Evolutionary conservation across 163 green algal genomes (phyloP), one percentile per base, ranked within the genome.

Genomic region (Scenedesmus sp.): DNA sequence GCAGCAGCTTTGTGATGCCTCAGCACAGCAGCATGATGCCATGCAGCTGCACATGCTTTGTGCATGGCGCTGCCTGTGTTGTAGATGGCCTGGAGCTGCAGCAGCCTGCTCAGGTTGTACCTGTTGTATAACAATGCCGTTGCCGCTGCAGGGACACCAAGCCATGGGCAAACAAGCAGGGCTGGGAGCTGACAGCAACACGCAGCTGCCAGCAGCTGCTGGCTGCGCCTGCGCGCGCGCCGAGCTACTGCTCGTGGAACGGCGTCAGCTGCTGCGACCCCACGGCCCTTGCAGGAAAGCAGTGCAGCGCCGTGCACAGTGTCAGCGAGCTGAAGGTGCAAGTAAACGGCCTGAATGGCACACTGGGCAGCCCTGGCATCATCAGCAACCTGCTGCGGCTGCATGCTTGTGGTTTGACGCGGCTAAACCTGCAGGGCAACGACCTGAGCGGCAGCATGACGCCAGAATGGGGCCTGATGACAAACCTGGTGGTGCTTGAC

Each of bases 331-430:
- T 92, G 15, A 62, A 66, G 26, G 23, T 92, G 55, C 23, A 54
- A 34, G 90, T 92, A 1, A 90, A 92, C 77, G 64, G 16, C 15
- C 15, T 92, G 56, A 92, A 92, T 26, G 83, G 52, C 83, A 90
- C 52, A 23, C 34, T 90, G 7, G 23, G 7, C 12, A 62, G 82
- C 90, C 82, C 83, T 3, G 10, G n/a, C 2, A 3, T 92, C 18
- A 18, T 90, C 3, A 8, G 70, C 34, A 55, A 15, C 52, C 20
- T 92, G 26, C 16, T 64, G 56, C 70, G 82, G 73, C 83, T 92
- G 70, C 83, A 92, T 59, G 83, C 83, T 10, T 92, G 90, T 46
- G 90, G 90, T 10, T n/a, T 92, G 20, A 89, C 70, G 1, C 9
- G 12, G 56, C 83, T 92, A 12, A 56, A 59, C 6, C 83, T 92